Conservation (phyloP, 2,329 filamentous ascomycete genomes). For the Pyrenochaeta sp. region DNA sequence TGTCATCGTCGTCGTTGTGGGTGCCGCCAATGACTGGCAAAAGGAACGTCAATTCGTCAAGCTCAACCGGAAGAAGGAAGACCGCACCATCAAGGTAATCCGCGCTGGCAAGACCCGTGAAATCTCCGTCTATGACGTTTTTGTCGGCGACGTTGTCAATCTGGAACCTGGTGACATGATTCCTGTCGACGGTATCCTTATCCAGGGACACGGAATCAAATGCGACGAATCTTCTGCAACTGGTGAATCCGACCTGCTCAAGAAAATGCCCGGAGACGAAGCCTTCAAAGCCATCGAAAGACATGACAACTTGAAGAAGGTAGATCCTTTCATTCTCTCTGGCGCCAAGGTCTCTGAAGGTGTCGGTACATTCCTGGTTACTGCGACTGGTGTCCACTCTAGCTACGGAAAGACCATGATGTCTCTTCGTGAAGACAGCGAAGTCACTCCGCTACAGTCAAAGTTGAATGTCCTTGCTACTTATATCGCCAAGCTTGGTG, state of each 20-base stretch:
- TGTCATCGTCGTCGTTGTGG: constrained; percentile 76
- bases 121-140: constrained; percentile 70
- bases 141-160: constrained; percentile 75
- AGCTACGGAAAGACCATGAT: constrained; percentile 80
- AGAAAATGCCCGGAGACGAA: constrained; percentile 70
- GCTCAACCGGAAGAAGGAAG: constrained; percentile 80
- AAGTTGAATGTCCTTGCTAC: constrained; percentile 80
- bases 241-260: constrained; percentile 75
- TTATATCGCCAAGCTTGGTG: constrained; percentile 80
- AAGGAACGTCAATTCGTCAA: constrained; percentile 83
- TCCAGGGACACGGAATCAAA: constrained; percentile 70
- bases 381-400: constrained; percentile 75
- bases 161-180: constrained; percentile 74
- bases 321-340: constrained; percentile 87
- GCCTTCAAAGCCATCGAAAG: constrained; percentile 71
- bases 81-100: constrained; percentile 75
- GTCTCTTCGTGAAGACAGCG: constrained; percentile 76
- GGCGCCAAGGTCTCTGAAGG: constrained; percentile 81
- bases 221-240: constrained; percentile 79
- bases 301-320: constrained; percentile 67
- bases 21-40: constrained; percentile 82
- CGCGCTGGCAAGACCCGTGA: constrained; percentile 75
- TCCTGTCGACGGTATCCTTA: constrained; percentile 74
- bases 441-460: constrained; percentile 79
- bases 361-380: constrained; percentile 77